Evolutionary conservation across 75 land plant genomes (phyloP), one percentile per base, ranked within the genome.

Genomic region (Selaginella tamariscina): DNA sequence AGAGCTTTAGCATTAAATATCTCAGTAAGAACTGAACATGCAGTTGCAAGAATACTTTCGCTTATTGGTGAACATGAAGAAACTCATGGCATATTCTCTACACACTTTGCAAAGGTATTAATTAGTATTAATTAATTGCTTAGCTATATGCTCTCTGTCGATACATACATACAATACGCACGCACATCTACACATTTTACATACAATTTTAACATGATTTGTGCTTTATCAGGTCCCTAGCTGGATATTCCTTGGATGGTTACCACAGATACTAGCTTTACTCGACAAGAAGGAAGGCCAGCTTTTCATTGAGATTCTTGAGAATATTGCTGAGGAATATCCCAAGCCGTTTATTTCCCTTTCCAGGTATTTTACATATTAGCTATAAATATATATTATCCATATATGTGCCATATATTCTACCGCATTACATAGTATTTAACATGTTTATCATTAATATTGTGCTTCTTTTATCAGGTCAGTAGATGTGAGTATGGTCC

Each of bases 231-330:
- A n/a, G n/a, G 68, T 79, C 24, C 64, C 77, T 27, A 73, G 73
- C 28, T 78, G 81, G 81, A 64, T 80, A 30, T 80, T 80, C 66
- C 68, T 80, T 54, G 56, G 72, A 8, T 80, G 82, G 82, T 77
- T 80, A 54, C 81, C 82, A 32, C 82, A 80, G 39, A 78, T 80
- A 65, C 81, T 80, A 29, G 80, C 81, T 15, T 62, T 65, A 29
- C 31, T 80, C 23, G 82, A 80, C 27, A 66, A 69, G 65, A 75
- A 78, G 32, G 81, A 73, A 54, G 82, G 82, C 22, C 32, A 8
- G 31, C 56, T 65, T 20, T 70, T 78, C 54, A 72, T 78, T 9
- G 55, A 60, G 29, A 66, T 80, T 18, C 65, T 80, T 57, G 81
- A 80, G 65, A 70, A 67, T 24, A 80, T 80, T 65, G 81, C 82